Percentiles rank a stretch among this genome's conserved stretches.
These are phyloP conservation scores for Lentinula sp. DNA, from an alignment of 768 basidiomycete genomes.

Conservation along the genomic window DNA sequence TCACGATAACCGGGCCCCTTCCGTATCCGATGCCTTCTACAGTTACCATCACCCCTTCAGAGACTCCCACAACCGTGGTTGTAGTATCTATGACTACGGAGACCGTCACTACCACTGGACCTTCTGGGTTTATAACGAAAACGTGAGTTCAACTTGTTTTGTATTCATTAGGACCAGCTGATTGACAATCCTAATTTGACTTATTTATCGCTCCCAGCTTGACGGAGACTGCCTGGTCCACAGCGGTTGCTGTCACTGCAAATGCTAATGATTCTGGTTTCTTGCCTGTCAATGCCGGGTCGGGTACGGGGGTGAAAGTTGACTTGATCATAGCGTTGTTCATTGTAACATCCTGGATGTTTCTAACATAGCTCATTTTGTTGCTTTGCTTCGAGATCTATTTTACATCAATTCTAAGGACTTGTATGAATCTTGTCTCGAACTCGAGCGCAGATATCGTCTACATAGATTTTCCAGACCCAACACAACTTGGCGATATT, in stretches of 20 bases:
- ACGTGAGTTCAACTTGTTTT: conserved; percentile 12
- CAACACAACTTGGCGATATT: too few species aligned
- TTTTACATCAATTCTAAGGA: too few species aligned
- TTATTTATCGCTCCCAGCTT: background rate
- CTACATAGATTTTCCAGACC: too few species aligned
- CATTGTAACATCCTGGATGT: background rate
- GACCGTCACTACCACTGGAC: conserved; percentile 15
- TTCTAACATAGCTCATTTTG: background rate
- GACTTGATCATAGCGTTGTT: background rate
- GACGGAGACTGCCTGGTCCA: conserved; percentile 8
- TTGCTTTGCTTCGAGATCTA: background rate
- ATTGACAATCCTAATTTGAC: background rate
- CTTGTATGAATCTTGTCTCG: background rate
- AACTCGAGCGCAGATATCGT: background rate
- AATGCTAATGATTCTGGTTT: conserved; percentile 13
- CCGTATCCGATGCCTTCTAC: conserved; percentile 3
- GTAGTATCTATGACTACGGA: conserved; percentile 13
- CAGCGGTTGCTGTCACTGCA: conserved; percentile 9
- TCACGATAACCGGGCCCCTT: conserved; percentile 7
- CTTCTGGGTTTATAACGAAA: conserved; percentile 13
- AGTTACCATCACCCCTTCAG: conserved; percentile 13
- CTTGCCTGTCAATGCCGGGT: conserved; percentile 15
- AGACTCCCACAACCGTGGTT: conserved; percentile 15
- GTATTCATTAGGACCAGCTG: background rate
- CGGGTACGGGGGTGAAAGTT: background rate